phyloP scores from a whole-genome alignment of 75 land plant genomes.

The Larix kaempferi region DNA sequence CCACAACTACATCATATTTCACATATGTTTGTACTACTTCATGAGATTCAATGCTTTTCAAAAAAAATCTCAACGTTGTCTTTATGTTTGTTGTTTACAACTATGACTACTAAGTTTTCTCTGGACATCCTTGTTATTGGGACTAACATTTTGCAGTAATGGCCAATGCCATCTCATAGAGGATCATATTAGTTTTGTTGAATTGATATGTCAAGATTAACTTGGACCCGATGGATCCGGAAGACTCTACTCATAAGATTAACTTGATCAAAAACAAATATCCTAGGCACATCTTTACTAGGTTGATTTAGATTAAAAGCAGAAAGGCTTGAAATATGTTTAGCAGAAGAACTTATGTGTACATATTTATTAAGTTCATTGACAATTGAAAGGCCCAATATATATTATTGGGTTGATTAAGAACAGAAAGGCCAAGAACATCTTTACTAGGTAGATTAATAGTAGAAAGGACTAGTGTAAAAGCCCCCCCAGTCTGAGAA shows the following conservation, averaged over 20 bases:
- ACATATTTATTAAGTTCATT: neutral
- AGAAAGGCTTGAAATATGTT: neutral
- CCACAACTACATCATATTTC: neutral
- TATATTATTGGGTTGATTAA: neutral
- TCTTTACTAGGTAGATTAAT: slow-evolving; percentile 5
- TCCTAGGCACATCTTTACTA: neutral
- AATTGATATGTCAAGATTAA: neutral
- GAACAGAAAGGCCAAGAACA: neutral
- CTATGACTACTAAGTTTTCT: neutral
- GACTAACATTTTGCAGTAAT: neutral
- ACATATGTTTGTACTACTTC: neutral
- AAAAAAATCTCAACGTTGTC: neutral
- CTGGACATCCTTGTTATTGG: neutral
- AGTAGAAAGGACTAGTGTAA: slow-evolving; percentile 30
- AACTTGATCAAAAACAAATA: neutral
- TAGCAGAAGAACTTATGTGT: neutral
- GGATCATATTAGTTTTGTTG: slow-evolving; percentile 17
- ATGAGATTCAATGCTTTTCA: neutral
- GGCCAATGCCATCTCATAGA: slow-evolving; percentile 12
- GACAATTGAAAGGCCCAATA: neutral
- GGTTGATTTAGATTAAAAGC: neutral
- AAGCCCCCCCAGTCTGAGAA: slow-evolving; percentile 30
- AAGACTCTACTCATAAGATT: too few species aligned
- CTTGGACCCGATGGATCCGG: too few species aligned
- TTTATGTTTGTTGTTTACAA: neutral